These are phyloP conservation scores for Podaxis pistillaris DNA, from an alignment of 768 basidiomycete genomes.

Conservation along the genomic window DNA sequence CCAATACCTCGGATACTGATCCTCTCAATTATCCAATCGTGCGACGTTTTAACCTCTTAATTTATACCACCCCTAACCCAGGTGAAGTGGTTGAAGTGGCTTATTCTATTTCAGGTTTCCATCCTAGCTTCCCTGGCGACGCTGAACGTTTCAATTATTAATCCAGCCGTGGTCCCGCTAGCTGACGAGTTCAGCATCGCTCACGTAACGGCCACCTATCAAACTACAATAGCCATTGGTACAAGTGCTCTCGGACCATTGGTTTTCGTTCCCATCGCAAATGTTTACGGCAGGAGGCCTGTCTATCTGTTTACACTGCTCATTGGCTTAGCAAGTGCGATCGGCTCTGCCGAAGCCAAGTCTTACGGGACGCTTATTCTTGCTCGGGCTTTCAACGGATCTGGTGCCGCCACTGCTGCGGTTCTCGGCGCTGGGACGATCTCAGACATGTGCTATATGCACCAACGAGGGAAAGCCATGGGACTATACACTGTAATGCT, in stretches of 20 bases:
- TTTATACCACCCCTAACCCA: slow-evolving; percentile 3
- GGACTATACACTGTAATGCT: slow-evolving; percentile 40
- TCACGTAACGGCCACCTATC: slow-evolving; percentile 37
- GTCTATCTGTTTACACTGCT: slow-evolving; percentile 34
- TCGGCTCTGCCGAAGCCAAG: slow-evolving; percentile 32
- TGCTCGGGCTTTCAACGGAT: slow-evolving; percentile 36
- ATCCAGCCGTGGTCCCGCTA: slow-evolving; percentile 37
- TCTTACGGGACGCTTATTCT: slow-evolving; percentile 32
- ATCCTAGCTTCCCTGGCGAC: slow-evolving; percentile 36
- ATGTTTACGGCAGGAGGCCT: slow-evolving; percentile 38
- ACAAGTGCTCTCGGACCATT: slow-evolving; percentile 34
- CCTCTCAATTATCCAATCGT: slow-evolving; percentile 42
- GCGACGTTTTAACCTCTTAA: slow-evolving; percentile 3
- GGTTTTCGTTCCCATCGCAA: slow-evolving; percentile 38
- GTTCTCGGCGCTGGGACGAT: slow-evolving; percentile 39
- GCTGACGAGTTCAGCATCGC: slow-evolving; percentile 35
- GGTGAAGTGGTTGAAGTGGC: slow-evolving; percentile 34
- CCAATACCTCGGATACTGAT: slow-evolving; percentile 23
- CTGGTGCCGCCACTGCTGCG: slow-evolving; percentile 33
- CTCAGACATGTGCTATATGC: slow-evolving; percentile 33
- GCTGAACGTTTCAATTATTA: slow-evolving; percentile 36
- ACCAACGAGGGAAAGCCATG: slow-evolving; percentile 43
- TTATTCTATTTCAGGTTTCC: slow-evolving; percentile 30
- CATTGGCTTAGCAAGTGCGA: slow-evolving; percentile 32
- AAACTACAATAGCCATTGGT: slow-evolving; percentile 37